phyloP scores from a whole-genome alignment of 1,139 yeast genomes.

The Diutina ranongensis region DNA sequence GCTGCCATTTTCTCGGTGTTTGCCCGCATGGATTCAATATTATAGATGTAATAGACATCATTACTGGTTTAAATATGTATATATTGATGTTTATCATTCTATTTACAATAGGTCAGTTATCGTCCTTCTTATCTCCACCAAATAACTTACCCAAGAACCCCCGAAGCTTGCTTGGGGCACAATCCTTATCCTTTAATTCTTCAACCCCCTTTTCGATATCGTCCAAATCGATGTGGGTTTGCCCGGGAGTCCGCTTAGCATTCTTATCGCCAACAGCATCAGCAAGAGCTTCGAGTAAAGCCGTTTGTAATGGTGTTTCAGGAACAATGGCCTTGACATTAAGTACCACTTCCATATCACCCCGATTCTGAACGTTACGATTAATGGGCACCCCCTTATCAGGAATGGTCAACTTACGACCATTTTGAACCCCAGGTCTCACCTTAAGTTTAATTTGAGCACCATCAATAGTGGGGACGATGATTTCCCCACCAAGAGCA shows the following conservation, averaged over 20 bases:
- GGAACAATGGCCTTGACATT: conserved; percentile 67
- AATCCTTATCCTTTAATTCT: neutral
- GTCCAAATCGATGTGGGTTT: neutral
- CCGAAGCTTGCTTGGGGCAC: neutral
- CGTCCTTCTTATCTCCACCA: neutral
- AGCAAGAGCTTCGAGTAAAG: conserved; percentile 90
- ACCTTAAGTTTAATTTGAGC: conserved; percentile 65
- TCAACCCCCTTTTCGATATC: neutral
- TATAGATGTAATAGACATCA: conserved; percentile 13
- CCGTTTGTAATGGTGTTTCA: conserved; percentile 76
- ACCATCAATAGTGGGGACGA: conserved; percentile 80
- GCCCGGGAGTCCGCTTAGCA: conserved; percentile 46
- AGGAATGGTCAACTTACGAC: conserved; percentile 64
- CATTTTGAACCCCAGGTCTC: conserved; percentile 79
- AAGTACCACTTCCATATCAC: conserved; percentile 69
- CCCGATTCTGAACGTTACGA: conserved; percentile 48
- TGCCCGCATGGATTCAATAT: conserved; percentile 46
- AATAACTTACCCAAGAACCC: conserved; percentile 4
- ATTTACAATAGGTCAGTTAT: neutral
- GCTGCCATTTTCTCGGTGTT: conserved; percentile 74
- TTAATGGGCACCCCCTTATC: conserved; percentile 80
- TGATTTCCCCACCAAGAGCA: conserved; percentile 83
- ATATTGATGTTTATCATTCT: neutral
- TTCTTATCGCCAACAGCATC: conserved; percentile 72
- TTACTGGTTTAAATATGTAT: no score